Base-by-base conservation (phyloP, 768 basidiomycete genomes). In the Suillus occidentalis region DNA sequence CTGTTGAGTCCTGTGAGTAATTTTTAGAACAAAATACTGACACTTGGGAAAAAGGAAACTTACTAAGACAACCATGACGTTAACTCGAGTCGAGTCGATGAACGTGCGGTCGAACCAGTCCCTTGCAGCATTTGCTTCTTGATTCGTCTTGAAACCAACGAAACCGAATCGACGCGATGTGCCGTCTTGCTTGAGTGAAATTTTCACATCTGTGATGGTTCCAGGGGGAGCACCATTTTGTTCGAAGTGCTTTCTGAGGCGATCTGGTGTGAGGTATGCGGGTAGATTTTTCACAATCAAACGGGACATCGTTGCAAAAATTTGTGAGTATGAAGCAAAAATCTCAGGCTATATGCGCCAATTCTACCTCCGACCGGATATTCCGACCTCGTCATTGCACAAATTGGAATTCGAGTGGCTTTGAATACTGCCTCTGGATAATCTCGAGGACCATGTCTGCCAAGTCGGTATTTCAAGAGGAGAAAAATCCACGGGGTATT, bases 101-200 rank as follows among this genome's bases (percentile, higher is more conserved):
- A 90, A 99, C 0, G 90, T 92, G 28, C 85, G 82, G 75, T 96
- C 87, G 69, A 91, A 96, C 90, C 91, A 99, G 42, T 89, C 85
- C 73, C 85, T 86, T 0, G 92, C 95, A 6, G 82, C 81, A 7
- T 77, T 63, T 0, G 97, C 97, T 65, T 97, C 92, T 36, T 84
- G 80, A 37, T 89, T 82, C 0, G 89, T 85, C 78, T 92, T 94
- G 82, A 88, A 98, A 0, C 97, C 97, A 10, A 97, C 82, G 72
- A 99, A 99, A 0, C 92, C 97, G 74, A 99, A 96, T 40, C 92
- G 83, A 9, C 97, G 83, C 0, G 91, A 89, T 0, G 88, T 89
- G 1, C 94, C 95, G 72, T 94, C 89, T 0, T 77, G 79, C 75
- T 92, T 91, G 34, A 82, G 82, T 4, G 94, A 87, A 60, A 98